Evolutionary conservation across 1,284 basidiomycete genomes (phyloP).

Genomic region (Gymnopus androsaceus): DNA sequence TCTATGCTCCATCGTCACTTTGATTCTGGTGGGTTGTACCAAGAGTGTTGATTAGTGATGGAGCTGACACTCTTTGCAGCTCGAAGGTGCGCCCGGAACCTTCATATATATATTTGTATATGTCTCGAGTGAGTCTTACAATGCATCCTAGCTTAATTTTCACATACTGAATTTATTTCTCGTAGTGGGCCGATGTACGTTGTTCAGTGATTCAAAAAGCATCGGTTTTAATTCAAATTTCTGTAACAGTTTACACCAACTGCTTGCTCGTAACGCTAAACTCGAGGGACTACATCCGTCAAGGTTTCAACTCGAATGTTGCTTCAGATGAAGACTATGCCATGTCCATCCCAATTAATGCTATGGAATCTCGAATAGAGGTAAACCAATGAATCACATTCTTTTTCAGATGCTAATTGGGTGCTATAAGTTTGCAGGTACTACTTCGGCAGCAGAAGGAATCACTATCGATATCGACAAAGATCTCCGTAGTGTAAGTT

Average conservation of each 20-base stretch:
- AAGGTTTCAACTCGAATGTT: conserved; percentile 5
- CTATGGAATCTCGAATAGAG: conserved; percentile 3
- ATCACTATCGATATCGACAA: not conserved
- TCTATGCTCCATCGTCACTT: conserved; percentile 13
- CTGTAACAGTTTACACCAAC: conserved; percentile 15
- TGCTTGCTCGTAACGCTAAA: conserved; percentile 16
- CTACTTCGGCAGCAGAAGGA: not conserved
- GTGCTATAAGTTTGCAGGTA: not conserved
- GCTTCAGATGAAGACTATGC: not conserved
- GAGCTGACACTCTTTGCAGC: not conserved
- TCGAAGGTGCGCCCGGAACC: conserved; percentile 13
- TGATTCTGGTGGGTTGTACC: conserved; percentile 9
- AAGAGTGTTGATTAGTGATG: not conserved
- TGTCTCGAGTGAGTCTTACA: conserved; percentile 9
- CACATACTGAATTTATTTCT: not conserved
- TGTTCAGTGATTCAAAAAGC: not conserved
- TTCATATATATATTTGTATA: conserved; percentile 18
- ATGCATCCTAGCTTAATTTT: not conserved
- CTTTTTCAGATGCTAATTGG: not conserved
- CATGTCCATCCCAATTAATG: conserved; percentile 3
- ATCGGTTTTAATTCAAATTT: not conserved
- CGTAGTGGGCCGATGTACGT: conserved; percentile 12
- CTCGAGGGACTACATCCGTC: conserved; percentile 13
- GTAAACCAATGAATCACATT: not conserved
- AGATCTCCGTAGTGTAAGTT: not conserved